phyloP scores from a whole-genome alignment of 208 protist genomes.

The Leishmania amazonensis region DNA sequence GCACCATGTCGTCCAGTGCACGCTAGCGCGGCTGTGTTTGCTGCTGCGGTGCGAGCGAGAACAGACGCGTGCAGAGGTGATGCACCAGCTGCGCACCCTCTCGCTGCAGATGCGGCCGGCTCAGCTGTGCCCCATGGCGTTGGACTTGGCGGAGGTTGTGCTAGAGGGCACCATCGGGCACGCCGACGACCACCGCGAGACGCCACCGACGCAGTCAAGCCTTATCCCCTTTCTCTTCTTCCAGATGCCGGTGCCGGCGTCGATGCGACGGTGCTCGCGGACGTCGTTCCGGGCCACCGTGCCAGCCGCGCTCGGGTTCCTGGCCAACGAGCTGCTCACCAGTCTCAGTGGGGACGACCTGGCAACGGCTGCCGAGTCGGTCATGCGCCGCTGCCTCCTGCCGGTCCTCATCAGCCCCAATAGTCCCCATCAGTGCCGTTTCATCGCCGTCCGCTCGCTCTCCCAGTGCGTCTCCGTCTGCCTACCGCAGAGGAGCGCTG shows the following conservation, averaged over 20 bases:
- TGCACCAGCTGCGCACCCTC: conserved; percentile 70
- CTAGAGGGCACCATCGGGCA: conserved; percentile 58
- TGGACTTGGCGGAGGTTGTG: conserved; percentile 63
- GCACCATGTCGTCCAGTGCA: conserved; percentile 40
- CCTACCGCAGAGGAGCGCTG: conserved; percentile 32
- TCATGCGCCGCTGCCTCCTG: conserved; percentile 76
- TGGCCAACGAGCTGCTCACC: conserved; percentile 64
- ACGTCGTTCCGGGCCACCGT: conserved; percentile 69
- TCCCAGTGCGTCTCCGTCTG: conserved; percentile 58
- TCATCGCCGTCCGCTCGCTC: conserved; percentile 55
- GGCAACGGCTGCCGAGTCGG: conserved; percentile 28
- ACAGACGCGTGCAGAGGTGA: conserved; percentile 65
- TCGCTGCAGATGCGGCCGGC: conserved; percentile 59
- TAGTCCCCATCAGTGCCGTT: conserved; percentile 33
- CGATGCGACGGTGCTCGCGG: conserved; percentile 68
- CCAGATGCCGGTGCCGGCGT: conserved; percentile 51
- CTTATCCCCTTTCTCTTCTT: conserved; percentile 59
- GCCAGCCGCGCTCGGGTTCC: conserved; percentile 58
- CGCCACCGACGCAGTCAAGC: conserved; percentile 36
- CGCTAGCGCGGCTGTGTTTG: conserved; percentile 61
- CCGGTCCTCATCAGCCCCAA: conserved; percentile 61
- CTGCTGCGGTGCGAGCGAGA: conserved; percentile 67
- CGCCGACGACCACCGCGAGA: conserved; percentile 32
- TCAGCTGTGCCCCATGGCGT: conserved; percentile 43
- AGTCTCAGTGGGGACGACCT: conserved; percentile 34